Evolutionary conservation across 768 basidiomycete species (phyloP).

Genomic region (Coprinopsis sp.): DNA sequence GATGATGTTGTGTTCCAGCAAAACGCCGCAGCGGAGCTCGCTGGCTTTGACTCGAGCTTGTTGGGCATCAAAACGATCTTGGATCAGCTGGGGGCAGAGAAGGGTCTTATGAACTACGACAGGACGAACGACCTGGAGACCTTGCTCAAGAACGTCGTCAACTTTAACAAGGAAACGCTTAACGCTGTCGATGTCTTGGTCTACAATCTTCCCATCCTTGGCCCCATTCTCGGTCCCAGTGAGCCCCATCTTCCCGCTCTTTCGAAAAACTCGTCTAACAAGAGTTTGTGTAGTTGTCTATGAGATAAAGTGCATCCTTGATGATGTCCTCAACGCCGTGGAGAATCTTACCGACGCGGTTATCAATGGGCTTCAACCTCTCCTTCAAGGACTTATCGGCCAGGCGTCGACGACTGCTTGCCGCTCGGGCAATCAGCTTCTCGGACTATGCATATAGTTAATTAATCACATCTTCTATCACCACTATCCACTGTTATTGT

Average conservation of each 20-base stretch:
- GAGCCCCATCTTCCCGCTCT: constrained; percentile 20
- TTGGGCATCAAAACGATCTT: constrained; percentile 28
- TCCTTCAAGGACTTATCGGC: constrained; percentile 28
- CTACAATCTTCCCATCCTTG: constrained; percentile 39
- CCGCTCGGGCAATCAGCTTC: constrained; percentile 21
- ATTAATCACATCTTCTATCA: too few relatives aligned
- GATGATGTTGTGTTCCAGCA: constrained; percentile 33
- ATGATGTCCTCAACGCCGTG: constrained; percentile 41
- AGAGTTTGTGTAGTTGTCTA: constrained; percentile 42
- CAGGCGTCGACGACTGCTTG: constrained; percentile 24
- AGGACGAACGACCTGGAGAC: constrained; percentile 37
- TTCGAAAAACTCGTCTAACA: not conserved
- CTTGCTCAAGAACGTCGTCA: constrained; percentile 44
- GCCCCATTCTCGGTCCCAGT: constrained; percentile 54
- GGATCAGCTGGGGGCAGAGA: constrained; percentile 34
- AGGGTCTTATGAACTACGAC: constrained; percentile 52
- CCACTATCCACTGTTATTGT: too few relatives aligned
- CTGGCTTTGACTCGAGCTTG: constrained; percentile 30
- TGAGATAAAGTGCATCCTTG: constrained; percentile 56
- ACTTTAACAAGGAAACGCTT: constrained; percentile 45
- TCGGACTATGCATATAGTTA: constrained; percentile 30
- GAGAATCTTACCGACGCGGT: constrained; percentile 48
- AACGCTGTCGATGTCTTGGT: constrained; percentile 27
- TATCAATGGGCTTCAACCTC: constrained; percentile 37
- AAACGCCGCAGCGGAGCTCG: constrained; percentile 31